Base-by-base conservation (phyloP, 352 stramenopile genomes). In the Salisapilia sapeloensis region DNA sequence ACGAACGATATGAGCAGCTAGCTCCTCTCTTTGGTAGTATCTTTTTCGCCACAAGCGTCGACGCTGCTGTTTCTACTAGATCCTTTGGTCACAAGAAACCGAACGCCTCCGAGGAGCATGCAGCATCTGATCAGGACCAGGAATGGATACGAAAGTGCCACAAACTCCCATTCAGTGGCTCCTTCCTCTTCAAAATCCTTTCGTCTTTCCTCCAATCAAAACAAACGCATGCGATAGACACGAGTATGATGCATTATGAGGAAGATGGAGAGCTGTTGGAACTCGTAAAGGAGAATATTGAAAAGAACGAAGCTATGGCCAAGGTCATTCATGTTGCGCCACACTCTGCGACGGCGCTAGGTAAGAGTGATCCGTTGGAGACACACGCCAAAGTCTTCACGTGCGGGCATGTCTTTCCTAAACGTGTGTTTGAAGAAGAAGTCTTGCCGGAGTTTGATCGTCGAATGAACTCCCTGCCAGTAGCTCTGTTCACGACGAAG, bases 311-410 rank as follows among this genome's bases (percentile, higher is more conserved):
- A 42, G 22, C 77, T 2, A 48, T 55, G n/a, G 49, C 65, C 11
- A 35, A 41, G 1, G 50, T 48, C 2, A 60, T 91, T 13, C 42
- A 38, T 2, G 72, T 91, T 19, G 33, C 49, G 16, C 67, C 69
- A 0, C 71, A 91, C 31, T 70, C 69, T 0, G 60, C 71, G 5
- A 55, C 69, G 28, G 48, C 56, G 9, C 47, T 91, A 14, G 75
- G 75, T 27, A 83, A 84, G 36, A 83, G 65, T 22, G 75, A 91
- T 16, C 75, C 75, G 16, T 50, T 91, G 6, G 75, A 91, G 40
- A 91, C 75, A 10, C 75, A 91, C 38, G 71, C 77, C 12, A 84
- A 86, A 48, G 75, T 58, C 2, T 91, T 91, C 36, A 79, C 71
- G 9, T 91, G 75, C 23, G 63, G 66, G 9, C 75, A 91, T 34